Evolutionary conservation across 1,284 basidiomycete species (phyloP), one percentile per base, ranked within the genome.

Genomic region (Anthracocystis panici-leucophaei): DNA sequence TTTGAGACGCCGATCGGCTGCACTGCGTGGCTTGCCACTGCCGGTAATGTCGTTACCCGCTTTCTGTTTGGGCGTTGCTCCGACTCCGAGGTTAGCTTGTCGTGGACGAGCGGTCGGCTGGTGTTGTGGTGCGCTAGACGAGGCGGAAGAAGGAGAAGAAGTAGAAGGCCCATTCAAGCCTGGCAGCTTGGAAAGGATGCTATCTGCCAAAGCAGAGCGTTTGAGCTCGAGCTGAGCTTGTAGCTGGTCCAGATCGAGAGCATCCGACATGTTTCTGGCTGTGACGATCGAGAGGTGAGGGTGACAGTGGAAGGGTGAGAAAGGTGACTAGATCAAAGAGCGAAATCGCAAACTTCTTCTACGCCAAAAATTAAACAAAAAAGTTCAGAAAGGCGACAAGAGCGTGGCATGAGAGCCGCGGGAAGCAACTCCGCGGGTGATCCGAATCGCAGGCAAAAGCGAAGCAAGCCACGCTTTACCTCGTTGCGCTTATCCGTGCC

Each of bases 181-280:
- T 4, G 79, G 77, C 11, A 82, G 65, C 44, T 77, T 75, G 52
- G 75, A 64, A 4, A 82, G 57, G 41, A 84, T 84, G 45, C 75
- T 68, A 21, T 82, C 77, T 9, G 81, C 77, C 25, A 84, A 64
- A 20, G 67, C 70, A 1, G 80, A 73, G 25, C 80, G 78, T 31
- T 79, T 68, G 48, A 77, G 69, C 59, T 80, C 77, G 48, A 84
- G 66, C 73, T 82, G 77, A 25, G 76, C 77, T 68, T 81, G 81
- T 18, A 83, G 70, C 56, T 70, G 76, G 12, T 66, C 57, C 29
- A 82, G 56, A 45, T 83, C 82, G 40, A 79, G 61, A 10, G 57
- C 27, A 18, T 66, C 59, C 10, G 67, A 48, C 73, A 70, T 70
- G 27, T 27, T 27, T 35, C 1, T 23, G 31, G 11, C 23, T 18